Conservation (phyloP, 306 rosid species). For the Myrica gale region DNA sequence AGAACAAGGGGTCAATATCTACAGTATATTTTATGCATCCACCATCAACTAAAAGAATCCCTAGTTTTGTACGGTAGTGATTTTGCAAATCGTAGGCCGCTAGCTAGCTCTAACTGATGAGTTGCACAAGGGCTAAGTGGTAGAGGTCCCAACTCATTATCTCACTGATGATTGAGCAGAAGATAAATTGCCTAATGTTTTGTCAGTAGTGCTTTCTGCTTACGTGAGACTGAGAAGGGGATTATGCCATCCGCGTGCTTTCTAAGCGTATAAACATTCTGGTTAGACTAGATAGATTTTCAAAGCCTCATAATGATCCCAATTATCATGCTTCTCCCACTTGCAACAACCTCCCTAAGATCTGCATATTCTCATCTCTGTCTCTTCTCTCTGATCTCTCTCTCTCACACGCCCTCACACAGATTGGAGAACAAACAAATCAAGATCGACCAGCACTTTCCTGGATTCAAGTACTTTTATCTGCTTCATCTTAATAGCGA, state of each 20-base stretch:
- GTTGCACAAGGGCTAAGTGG: not conserved
- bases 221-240: slow-evolving; percentile 44
- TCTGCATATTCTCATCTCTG: not conserved
- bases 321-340: slow-evolving; percentile 42
- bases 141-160: not conserved
- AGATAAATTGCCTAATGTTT: not conserved
- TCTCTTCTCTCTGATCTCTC: too few relatives aligned
- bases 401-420: not conserved
- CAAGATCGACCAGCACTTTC: slow-evolving; percentile 9
- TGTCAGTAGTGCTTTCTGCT: slow-evolving; percentile 34
- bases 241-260: slow-evolving; percentile 51
- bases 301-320: slow-evolving; percentile 48
- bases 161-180: not conserved
- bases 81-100: too few relatives aligned
- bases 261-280: slow-evolving; percentile 19
- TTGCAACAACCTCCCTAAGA: slow-evolving; percentile 31
- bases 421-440: slow-evolving; percentile 5
- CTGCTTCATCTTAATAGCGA: too few relatives aligned
- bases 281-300: slow-evolving; percentile 30
- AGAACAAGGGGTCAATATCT: too few relatives aligned
- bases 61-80: too few relatives aligned
- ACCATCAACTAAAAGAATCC: too few relatives aligned
- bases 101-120: not conserved
- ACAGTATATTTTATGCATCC: too few relatives aligned
- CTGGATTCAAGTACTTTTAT: slow-evolving; percentile 8